Evolutionary conservation across 768 basidiomycete genomes (phyloP).

Genomic region (Pulveroboletus sp.): DNA sequence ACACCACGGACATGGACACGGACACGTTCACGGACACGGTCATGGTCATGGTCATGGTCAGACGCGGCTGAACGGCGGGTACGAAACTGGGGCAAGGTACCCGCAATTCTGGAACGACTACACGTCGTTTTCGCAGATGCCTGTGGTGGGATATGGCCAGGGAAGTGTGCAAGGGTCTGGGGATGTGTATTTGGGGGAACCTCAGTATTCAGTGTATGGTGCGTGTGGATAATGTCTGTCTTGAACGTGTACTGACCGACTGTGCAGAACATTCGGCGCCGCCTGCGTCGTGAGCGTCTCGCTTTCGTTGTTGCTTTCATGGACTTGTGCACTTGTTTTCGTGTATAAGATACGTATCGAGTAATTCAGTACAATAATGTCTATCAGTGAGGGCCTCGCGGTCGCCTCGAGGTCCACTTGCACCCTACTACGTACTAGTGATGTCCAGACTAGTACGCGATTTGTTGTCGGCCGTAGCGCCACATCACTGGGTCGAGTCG

Average conservation of each 20-base stretch:
- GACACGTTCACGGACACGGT: too few species aligned
- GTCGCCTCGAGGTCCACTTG: neutral
- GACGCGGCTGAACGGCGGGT: slow-evolving; percentile 5
- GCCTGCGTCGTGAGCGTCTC: slow-evolving; percentile 1
- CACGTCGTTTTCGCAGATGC: slow-evolving; percentile 49
- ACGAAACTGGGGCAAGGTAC: slow-evolving; percentile 34
- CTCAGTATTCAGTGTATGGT: slow-evolving; percentile 31
- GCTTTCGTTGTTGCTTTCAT: neutral
- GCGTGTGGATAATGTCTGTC: slow-evolving; percentile 1
- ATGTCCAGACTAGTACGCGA: slow-evolving; percentile 19
- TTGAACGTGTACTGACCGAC: neutral
- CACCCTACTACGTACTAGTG: neutral
- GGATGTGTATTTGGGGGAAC: slow-evolving; percentile 22
- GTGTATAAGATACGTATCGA: neutral
- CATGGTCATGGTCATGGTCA: slow-evolving; percentile 2
- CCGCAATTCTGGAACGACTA: slow-evolving; percentile 59
- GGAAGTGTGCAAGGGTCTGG: slow-evolving; percentile 16
- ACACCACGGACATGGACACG: too few species aligned
- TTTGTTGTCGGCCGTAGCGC: slow-evolving; percentile 20
- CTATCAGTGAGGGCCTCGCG: slow-evolving; percentile 12
- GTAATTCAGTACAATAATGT: slow-evolving; percentile 2
- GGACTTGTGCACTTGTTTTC: neutral
- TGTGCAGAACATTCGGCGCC: slow-evolving; percentile 12
- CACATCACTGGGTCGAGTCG: slow-evolving; percentile 21
- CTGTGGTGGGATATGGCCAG: slow-evolving; percentile 39